Percentiles rank a stretch among this genome's conserved stretches.
Conservation (phyloP, 805 yeast genomes). For the Kuraishia ogatae region DNA sequence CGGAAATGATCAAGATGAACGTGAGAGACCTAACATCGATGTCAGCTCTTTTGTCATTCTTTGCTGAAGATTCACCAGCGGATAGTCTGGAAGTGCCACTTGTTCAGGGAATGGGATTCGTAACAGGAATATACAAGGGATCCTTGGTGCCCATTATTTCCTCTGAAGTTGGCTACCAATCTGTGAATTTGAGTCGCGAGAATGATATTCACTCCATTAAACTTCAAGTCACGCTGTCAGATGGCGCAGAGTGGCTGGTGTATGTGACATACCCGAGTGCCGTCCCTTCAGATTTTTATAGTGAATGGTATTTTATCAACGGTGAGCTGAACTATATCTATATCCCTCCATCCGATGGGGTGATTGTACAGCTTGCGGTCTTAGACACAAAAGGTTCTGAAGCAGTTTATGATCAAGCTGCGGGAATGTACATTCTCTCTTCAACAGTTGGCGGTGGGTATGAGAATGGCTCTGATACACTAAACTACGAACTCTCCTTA, state of each 20-base stretch:
- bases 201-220: constrained; percentile 31
- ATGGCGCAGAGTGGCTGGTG: constrained; percentile 40
- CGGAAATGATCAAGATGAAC: constrained; percentile 23
- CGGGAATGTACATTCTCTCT: constrained; percentile 56
- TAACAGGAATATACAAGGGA: constrained; percentile 34
- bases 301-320: background rate
- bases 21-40: constrained; percentile 42
- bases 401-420: constrained; percentile 48
- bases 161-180: constrained; percentile 36
- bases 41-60: constrained; percentile 24
- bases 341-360: constrained; percentile 20
- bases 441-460: constrained; percentile 33
- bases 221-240: constrained; percentile 16
- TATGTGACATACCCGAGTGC: constrained; percentile 34
- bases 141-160: constrained; percentile 34
- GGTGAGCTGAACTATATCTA: background rate
- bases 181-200: constrained; percentile 17
- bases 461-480: constrained; percentile 11
- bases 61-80: constrained; percentile 10
- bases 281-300: constrained; percentile 23
- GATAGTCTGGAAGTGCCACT: constrained; percentile 38
- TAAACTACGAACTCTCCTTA: constrained; percentile 36
- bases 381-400: constrained; percentile 24
- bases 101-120: constrained; percentile 55
- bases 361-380: constrained; percentile 43